Conservation (phyloP, 176 grass and related monocot species). For the Oryza rufipogon region DNA sequence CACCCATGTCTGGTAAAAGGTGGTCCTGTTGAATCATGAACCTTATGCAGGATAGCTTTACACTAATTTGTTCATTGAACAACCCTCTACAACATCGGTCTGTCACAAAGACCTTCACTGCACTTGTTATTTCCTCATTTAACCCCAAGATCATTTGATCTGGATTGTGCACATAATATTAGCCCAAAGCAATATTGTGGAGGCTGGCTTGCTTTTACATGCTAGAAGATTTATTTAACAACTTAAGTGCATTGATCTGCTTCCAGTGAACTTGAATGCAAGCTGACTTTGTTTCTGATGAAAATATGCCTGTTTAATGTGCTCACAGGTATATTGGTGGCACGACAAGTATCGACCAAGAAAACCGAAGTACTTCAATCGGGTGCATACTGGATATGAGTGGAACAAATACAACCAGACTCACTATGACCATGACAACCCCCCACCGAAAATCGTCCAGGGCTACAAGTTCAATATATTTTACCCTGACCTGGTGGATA, state of each 20-base stretch:
- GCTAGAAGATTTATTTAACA: constrained; percentile 3
- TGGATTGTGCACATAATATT: constrained; percentile 4
- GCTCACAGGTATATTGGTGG: constrained; percentile 92
- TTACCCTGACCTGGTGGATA: constrained; percentile 97
- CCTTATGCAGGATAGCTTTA: background rate
- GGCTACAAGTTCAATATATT: constrained; percentile 99
- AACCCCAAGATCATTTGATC: constrained; percentile 3
- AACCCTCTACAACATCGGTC: background rate
- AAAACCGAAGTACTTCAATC: constrained; percentile 98
- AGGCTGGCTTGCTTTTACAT: constrained; percentile 1
- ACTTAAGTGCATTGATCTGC: background rate
- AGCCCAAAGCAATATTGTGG: constrained; percentile 13
- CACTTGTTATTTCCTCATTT: background rate
- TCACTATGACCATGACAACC: constrained; percentile 96
- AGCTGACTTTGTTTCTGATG: constrained; percentile 32
- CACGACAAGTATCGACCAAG: constrained; percentile 94
- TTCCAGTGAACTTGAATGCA: background rate
- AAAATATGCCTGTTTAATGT: constrained; percentile 29
- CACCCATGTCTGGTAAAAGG: background rate
- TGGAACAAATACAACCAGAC: constrained; percentile 99
- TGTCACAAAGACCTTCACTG: background rate
- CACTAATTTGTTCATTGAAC: background rate
- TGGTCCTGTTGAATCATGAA: background rate
- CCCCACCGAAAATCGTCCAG: constrained; percentile 92
- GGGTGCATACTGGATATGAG: constrained; percentile 97